Base-by-base conservation (phyloP, 768 basidiomycete species). In the Mycena kentingensis region DNA sequence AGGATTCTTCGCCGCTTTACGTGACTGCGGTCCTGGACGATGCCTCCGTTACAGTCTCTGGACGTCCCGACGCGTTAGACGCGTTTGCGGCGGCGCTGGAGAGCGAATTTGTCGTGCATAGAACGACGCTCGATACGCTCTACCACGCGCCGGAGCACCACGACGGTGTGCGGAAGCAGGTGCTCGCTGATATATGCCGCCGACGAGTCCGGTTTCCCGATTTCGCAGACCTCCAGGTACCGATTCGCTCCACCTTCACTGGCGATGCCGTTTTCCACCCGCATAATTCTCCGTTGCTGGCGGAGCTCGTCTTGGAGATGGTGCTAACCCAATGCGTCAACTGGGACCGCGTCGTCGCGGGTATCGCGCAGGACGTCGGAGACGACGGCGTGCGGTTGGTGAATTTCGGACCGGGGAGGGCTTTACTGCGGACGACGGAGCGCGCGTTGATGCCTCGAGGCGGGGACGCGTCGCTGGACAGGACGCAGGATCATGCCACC, bases 41-140 rank as follows among this genome's bases (percentile, higher is more conserved):
- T 46, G 65, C 58, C 11, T 77, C 73, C 49, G 67, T 82, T 48
- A 84, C 84, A 10, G 67, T 85, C 43, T 86, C 84, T 2, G 85
- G 84, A 21, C 75, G 70, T 43, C 84, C 84, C 2, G 76, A 81
- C 53, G 46, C 74, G 39, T 66, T 87, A 25, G 61, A 67, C 6
- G 62, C 63, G 22, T 84, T 85, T 62, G 67, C 73, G 6, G 57
- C 59, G 16, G 68, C 60, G 6, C 57, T 81, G 35, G 70, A 73
- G 19, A 57, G 67, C 3, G 63, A 61, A n/a, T 70, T 71, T 19
- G 56, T 68, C 2, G 65, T 77, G 0, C 77, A 76, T 52, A 65
- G 74, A 41, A 79, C 80, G 1, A 71, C 72, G 2, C 63, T 85
- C 34, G 70, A 77, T 41, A 71, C 78, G 0, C 71, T 84, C 0